Percentiles rank a stretch among this genome's conserved stretches.
phyloP scores from a whole-genome alignment of 2,329 filamentous ascomycete genomes.

The Cordyceps cicadae region DNA sequence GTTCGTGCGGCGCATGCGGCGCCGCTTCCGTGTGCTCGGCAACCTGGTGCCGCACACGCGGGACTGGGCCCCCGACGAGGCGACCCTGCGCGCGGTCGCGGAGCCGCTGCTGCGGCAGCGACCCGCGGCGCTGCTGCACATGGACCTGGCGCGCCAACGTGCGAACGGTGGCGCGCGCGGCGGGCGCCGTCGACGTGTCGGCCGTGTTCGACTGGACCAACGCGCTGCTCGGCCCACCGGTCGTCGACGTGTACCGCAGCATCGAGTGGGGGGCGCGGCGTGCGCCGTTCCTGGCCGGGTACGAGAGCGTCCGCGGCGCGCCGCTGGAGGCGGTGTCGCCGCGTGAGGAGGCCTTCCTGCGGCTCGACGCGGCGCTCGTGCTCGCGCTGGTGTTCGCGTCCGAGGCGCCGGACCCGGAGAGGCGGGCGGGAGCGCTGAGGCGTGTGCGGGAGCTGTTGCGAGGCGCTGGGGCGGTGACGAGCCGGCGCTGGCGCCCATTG shows the following conservation, averaged over 20 bases:
- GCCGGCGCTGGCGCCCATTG: neutral
- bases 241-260: constrained; percentile 13
- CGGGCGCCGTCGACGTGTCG: neutral
- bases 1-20: constrained; percentile 12
- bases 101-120: constrained; percentile 5
- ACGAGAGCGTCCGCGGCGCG: neutral
- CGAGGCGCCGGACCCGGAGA: constrained; percentile 14
- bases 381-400: constrained; percentile 16
- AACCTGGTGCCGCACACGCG: constrained; percentile 5
- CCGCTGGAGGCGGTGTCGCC: constrained; percentile 2
- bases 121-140: constrained; percentile 12
- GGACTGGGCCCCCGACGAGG: constrained; percentile 2
- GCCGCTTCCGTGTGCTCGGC: constrained; percentile 11
- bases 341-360: constrained; percentile 13
- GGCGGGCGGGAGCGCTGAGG: constrained; percentile 2
- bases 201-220: constrained; percentile 17
- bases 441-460: constrained; percentile 13
- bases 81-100: constrained; percentile 5
- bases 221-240: constrained; percentile 12
- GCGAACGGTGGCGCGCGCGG: neutral
- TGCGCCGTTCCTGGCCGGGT: constrained; percentile 12
- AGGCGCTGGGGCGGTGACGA: neutral
- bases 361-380: constrained; percentile 15
- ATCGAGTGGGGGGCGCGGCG: constrained; percentile 11
- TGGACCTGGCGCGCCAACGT: constrained; percentile 16